Evolutionary conservation across 805 yeast species (phyloP), one percentile per base, ranked within the genome.

Genomic region (Millerozyma miso): DNA sequence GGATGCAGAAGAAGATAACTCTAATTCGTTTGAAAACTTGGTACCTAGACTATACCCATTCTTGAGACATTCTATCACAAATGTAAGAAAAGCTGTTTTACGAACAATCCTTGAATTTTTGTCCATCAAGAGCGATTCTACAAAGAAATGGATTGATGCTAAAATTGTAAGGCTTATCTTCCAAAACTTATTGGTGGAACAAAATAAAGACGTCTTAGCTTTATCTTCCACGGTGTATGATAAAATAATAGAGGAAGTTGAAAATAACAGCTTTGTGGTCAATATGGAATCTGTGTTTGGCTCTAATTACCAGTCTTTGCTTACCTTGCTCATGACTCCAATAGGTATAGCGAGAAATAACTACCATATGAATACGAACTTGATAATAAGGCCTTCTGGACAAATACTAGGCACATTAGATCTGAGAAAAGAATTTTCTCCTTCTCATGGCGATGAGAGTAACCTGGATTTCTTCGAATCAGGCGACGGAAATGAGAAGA

Each of bases 31-130:
- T 54, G 80, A 81, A 37, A 69, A 71, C 37, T 67, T 93, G 45
- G 88, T 93, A n/a, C 98, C 99, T 2, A 79, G 91, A 51, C 70
- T 93, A 32, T 91, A 83, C 55, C 97, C 97, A 17, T 93, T 93
- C 55, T 71, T 93, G 49, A 79, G 99, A 51, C 99, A 93, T 63
- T 88, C 98, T 1, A 89, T 93, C 45, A 77, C 90, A 1, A 86
- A 88, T 52, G 98, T 93, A 10, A 77, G 99, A 52, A 83, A 80
- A 54, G 87, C 98, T 0, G 97, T 91, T 1, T 65, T 93, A 33
- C 79, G 85, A 47, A 84, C 97, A 0, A 67, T 93, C 19, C 58
- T 77, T 33, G 93, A 95, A 39, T 90, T 95, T 55, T 67, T 89
- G 43, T 70, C 78, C 12, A 73, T 79, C 16, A 65, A 73, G 10